A percentile compares a stretch with the other conserved stretches of the same genome.
These are phyloP conservation scores for Oryza glaberrima DNA, from an alignment of 176 grass and related monocot species.

Conservation along the genomic window DNA sequence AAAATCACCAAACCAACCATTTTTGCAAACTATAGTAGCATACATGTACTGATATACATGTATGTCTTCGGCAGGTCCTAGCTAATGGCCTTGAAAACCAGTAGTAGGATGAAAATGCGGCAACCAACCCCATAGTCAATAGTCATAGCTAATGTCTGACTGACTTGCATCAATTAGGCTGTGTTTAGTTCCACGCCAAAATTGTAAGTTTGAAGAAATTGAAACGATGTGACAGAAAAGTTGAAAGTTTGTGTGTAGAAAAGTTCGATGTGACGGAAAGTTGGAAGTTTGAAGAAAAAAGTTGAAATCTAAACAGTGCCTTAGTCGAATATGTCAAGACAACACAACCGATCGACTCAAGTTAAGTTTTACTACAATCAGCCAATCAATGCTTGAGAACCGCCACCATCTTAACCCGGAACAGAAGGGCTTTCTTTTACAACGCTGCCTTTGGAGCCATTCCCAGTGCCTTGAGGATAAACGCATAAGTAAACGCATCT, in stretches of 20 bases:
- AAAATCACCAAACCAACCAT: too few species aligned
- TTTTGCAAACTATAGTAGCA: neutral
- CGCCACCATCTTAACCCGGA: neutral
- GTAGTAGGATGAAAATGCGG: neutral
- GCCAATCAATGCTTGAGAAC: neutral
- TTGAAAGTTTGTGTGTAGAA: too few species aligned
- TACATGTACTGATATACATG: neutral
- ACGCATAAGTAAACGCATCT: slow-evolving; percentile 80
- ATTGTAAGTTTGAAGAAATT: too few species aligned
- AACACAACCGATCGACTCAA: neutral
- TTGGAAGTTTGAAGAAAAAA: too few species aligned
- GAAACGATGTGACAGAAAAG: too few species aligned
- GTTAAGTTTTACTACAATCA: neutral
- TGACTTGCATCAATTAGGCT: neutral
- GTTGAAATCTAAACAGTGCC: too few species aligned
- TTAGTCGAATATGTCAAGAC: neutral
- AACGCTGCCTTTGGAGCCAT: slow-evolving; percentile 40
- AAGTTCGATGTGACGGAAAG: too few species aligned
- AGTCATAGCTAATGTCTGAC: neutral
- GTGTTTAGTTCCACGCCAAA: too few species aligned
- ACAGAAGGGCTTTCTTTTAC: neutral
- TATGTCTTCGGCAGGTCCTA: neutral
- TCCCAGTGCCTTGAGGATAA: slow-evolving; percentile 78
- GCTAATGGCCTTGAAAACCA: too few species aligned
- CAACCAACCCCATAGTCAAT: too few species aligned